Percentiles rank a stretch among this genome's conserved stretches.
Evolutionary conservation across 2,329 filamentous ascomycete genomes (phyloP).

Genomic region (Phaeosphaeriaceae sp.): DNA sequence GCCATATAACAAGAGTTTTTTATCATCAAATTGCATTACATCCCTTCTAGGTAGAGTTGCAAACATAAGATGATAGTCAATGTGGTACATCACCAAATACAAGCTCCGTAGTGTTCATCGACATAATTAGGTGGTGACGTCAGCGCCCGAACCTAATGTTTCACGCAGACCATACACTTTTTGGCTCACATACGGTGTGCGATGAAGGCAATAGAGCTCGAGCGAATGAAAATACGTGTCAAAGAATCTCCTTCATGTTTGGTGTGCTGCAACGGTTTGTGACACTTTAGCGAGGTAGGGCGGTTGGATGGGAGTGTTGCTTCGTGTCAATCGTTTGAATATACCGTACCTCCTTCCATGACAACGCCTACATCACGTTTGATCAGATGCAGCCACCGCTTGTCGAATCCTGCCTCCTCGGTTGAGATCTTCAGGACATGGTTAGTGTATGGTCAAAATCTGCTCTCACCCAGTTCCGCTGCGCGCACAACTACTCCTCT

Average conservation of each 20-base stretch:
- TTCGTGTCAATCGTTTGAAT: background rate
- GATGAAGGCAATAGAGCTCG: background rate
- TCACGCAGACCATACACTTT: background rate
- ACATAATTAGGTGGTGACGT: background rate
- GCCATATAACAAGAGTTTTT: no score
- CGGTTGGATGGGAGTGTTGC: background rate
- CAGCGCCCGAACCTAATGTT: background rate
- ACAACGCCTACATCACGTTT: background rate
- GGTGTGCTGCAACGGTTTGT: background rate
- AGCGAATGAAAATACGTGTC: background rate
- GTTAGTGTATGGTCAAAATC: background rate
- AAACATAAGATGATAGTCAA: no score
- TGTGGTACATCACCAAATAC: no score
- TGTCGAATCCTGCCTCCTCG: no score
- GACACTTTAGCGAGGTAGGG: background rate
- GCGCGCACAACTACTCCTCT: no score
- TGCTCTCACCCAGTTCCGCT: no score
- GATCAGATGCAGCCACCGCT: no score
- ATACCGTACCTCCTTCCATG: background rate
- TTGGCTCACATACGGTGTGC: background rate
- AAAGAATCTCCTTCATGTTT: background rate
- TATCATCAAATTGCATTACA: no score
- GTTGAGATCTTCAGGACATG: no score
- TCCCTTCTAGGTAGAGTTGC: no score
- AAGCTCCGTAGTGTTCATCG: no score